Conservation (phyloP, 305 asterid species). For the Petunia hybrid region DNA sequence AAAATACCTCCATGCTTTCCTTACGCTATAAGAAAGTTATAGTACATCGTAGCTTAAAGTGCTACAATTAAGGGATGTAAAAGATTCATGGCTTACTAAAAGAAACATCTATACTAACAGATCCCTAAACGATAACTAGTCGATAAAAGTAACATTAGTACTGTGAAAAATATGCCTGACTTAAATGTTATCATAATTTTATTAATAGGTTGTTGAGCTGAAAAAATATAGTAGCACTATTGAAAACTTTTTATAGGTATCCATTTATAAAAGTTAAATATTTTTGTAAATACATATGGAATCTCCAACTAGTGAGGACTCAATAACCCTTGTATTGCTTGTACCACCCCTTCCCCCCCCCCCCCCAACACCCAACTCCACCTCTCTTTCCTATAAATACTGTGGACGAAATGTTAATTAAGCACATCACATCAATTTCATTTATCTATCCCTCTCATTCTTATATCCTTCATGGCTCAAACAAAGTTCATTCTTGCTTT, state of each 20-base stretch:
- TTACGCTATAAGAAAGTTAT: not conserved
- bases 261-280: too few relatives aligned
- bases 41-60: not conserved
- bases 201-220: too few relatives aligned
- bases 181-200: too few relatives aligned
- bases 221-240: too few relatives aligned
- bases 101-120: not conserved
- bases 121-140: too few relatives aligned
- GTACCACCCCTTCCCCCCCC: not conserved
- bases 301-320: constrained; percentile 52
- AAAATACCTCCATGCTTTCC: not conserved
- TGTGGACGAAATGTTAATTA: constrained; percentile 24
- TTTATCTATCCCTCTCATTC: constrained; percentile 25
- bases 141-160: too few relatives aligned
- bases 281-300: constrained; percentile 28
- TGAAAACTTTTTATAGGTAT: too few relatives aligned
- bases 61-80: not conserved
- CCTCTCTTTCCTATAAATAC: constrained; percentile 54
- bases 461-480: constrained; percentile 44
- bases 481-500: constrained; percentile 39
- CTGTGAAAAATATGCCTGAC: too few relatives aligned
- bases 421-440: constrained; percentile 28
- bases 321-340: constrained; percentile 15
- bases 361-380: too few relatives aligned
- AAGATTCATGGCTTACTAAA: not conserved